Evolutionary conservation across 2,329 filamentous ascomycete genomes (phyloP), one percentile per base, ranked within the genome.

Genomic region (Podosphaera xanthii): DNA sequence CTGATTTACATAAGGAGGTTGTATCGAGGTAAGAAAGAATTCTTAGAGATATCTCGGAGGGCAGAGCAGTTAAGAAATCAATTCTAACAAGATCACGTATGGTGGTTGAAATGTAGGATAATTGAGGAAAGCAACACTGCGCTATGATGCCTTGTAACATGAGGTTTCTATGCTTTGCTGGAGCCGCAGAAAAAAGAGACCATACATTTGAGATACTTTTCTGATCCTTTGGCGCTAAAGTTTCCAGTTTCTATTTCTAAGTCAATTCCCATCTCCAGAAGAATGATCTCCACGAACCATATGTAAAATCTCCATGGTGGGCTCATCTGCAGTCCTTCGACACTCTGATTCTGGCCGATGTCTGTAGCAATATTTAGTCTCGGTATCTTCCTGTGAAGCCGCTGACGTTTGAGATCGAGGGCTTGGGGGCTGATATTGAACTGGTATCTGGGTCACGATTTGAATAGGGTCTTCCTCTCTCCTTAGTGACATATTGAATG

Each of bases 91-190:
- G 84, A 64, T 97, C 90, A 63, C 88, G 85, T 53, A 98, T 87
- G 64, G 89, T 87, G 62, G 87, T 83, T 1, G 91, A 92, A 60
- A 98, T 84, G 64, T 87, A 90, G 38, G 92, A 97, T 5, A 98
- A 80, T 68, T 98, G 92, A 0, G 92, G 91, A 68, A 98, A 97
- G 73, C 92, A 98, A 71, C 91, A 97, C 70, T 97, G 90, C 0
- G 91, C 86, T 62, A 98, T 83, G 66, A 98, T 91, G 64, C 92
- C 92, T 70, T 95, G 89, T 6, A 98, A 78, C 87, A 98, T 97
- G 61, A 98, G 78, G 63, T 94, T 91, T 65, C 92, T 84, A 68
- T 97, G 91, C 69, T 94, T 95, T 8, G 88, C 80, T 0, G 92
- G 92, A 0, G 92, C 90, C 46, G 92, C 92, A 0, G 91, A 97